phyloP scores from a whole-genome alignment of 1,139 yeast species.

The Kluyveromyces sp. region DNA sequence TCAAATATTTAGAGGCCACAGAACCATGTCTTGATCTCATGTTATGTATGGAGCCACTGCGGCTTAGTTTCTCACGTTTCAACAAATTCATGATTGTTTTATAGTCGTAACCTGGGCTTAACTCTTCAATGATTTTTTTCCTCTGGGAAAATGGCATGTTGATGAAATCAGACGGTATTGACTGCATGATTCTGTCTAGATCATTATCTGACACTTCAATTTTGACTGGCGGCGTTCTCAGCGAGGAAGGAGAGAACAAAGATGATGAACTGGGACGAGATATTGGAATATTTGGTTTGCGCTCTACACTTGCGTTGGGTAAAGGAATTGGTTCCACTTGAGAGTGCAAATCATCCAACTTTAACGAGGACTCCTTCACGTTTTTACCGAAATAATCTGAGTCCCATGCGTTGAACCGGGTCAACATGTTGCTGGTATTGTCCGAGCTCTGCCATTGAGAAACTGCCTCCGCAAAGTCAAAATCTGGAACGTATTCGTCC shows the following conservation, averaged over 20 bases:
- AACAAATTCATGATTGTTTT: slow-evolving; percentile 31
- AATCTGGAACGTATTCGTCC: slow-evolving; percentile 68
- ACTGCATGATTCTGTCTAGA: slow-evolving; percentile 24
- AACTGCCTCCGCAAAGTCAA: slow-evolving; percentile 39
- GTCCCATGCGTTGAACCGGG: slow-evolving; percentile 11
- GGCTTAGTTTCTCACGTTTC: slow-evolving; percentile 25
- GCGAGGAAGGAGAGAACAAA: slow-evolving; percentile 8
- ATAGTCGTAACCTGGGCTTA: slow-evolving; percentile 48
- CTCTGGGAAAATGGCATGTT: slow-evolving; percentile 66
- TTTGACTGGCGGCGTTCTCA: slow-evolving; percentile 8
- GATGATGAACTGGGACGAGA: slow-evolving; percentile 6
- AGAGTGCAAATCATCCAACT: slow-evolving; percentile 19
- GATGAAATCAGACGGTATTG: slow-evolving; percentile 54
- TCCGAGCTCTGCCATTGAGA: slow-evolving; percentile 26
- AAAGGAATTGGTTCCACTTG: slow-evolving; percentile 31
- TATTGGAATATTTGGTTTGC: neutral
- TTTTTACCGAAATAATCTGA: slow-evolving; percentile 6
- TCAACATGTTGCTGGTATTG: slow-evolving; percentile 2
- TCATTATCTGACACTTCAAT: slow-evolving; percentile 21
- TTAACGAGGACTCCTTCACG: slow-evolving; percentile 9
- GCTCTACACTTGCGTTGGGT: slow-evolving; percentile 16
- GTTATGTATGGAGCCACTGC: slow-evolving; percentile 24
- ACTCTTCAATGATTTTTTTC: slow-evolving; percentile 47
- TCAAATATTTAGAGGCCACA: slow-evolving; percentile 37
- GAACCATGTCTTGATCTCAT: slow-evolving; percentile 31